Percentiles rank a stretch among this genome's conserved stretches.
These are phyloP conservation scores for Dryas octopetala DNA, from an alignment of 306 rosid genomes.

Conservation along the genomic window DNA sequence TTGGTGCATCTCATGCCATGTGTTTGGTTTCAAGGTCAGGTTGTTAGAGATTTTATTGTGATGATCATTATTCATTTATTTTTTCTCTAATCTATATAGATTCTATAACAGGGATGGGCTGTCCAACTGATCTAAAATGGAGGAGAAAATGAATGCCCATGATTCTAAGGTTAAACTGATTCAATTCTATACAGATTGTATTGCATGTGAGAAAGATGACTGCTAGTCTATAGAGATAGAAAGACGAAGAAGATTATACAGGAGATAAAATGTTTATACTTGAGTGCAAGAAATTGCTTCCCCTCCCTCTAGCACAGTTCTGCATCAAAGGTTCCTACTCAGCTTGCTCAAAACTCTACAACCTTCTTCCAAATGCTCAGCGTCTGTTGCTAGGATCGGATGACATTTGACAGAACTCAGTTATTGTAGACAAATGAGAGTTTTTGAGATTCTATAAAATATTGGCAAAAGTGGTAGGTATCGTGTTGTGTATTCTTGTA, in stretches of 20 bases:
- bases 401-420: conserved; percentile 17
- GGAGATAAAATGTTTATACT: neutral
- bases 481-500: neutral
- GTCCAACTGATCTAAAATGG: conserved; percentile 1
- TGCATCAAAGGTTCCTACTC: neutral
- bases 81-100: neutral
- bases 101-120: conserved; percentile 1
- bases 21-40: conserved; percentile 64
- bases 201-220: neutral
- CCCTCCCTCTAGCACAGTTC: neutral
- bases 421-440: conserved; percentile 1
- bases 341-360: neutral
- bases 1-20: conserved; percentile 85
- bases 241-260: neutral
- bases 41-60: conserved; percentile 11
- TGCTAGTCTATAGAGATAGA: neutral
- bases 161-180: conserved; percentile 2
- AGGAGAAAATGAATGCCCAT: conserved; percentile 2
- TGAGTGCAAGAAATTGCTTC: neutral
- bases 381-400: neutral
- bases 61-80: neutral
- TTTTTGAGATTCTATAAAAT: neutral
- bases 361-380: neutral
- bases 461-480: neutral
- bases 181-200: neutral